phyloP scores from a whole-genome alignment of 2,329 filamentous ascomycete genomes.

The Colletotrichum lentis region DNA sequence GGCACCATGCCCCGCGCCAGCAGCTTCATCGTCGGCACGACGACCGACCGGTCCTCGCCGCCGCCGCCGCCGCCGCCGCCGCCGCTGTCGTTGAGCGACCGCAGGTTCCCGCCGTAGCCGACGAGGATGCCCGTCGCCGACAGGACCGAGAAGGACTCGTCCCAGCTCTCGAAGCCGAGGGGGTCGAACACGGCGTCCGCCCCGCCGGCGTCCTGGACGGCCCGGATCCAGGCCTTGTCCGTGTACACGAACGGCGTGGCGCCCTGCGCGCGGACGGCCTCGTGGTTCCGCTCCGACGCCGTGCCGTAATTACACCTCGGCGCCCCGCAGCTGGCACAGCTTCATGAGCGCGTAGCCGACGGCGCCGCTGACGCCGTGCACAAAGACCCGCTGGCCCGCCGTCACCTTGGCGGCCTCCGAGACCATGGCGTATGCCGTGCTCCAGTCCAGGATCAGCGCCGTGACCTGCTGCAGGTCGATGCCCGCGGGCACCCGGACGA shows the following conservation, averaged over 20 bases:
- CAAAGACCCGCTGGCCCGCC: slow-evolving; percentile 56
- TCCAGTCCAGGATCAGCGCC: slow-evolving; percentile 57
- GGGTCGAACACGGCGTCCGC: slow-evolving; percentile 59
- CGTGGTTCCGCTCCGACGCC: slow-evolving; percentile 56
- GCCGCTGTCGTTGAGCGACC: slow-evolving; percentile 41
- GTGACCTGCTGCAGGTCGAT: slow-evolving; percentile 53
- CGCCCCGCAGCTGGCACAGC: slow-evolving; percentile 54
- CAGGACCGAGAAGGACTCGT: slow-evolving; percentile 58
- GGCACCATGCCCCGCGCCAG: slow-evolving; percentile 40
- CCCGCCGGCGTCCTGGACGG: slow-evolving; percentile 56
- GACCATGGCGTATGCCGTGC: slow-evolving; percentile 51
- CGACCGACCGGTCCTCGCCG: slow-evolving; percentile 47
- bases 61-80: too few relatives aligned
- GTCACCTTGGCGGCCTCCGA: slow-evolving; percentile 50
- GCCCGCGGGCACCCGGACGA: slow-evolving; percentile 52
- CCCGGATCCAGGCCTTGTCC: slow-evolving; percentile 58
- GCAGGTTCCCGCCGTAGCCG: slow-evolving; percentile 51
- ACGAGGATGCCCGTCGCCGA: slow-evolving; percentile 51
- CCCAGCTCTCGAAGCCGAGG: slow-evolving; percentile 59
- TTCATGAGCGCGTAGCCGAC: slow-evolving; percentile 56
- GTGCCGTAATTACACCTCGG: slow-evolving; percentile 60
- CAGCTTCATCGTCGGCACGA: slow-evolving; percentile 48
- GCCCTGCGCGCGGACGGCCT: slow-evolving; percentile 49
- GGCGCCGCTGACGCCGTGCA: slow-evolving; percentile 60
- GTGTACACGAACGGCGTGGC: slow-evolving; percentile 56